Evolutionary conservation across 306 rosid species (phyloP), one percentile per base, ranked within the genome.

Genomic region (Phaseolus lunatus): DNA sequence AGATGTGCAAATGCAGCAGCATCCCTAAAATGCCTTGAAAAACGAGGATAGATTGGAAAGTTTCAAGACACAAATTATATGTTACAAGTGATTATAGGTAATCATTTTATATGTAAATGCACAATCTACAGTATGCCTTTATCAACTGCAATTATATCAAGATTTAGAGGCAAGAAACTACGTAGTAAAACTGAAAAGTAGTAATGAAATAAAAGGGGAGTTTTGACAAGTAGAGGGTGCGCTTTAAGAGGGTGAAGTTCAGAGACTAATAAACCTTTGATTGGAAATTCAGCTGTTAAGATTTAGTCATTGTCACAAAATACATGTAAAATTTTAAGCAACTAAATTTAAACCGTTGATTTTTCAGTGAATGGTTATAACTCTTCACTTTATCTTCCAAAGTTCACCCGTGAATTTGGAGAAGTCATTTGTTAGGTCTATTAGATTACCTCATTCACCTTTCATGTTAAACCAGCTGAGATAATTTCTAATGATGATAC

Each of bases 21-120:
- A 11, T 52, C 63, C 33, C 64, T 20, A 52, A 50, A 33, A 48
- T n/a, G 5, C 7, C n/a, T 49, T 10, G 11, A 70, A 3, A 27
- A 18, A 48, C 24, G 27, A 2, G 11, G 19, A 72, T 33, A 8
- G 19, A 19, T 33, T 31, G 44, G 19, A 12, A 18, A 31, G 9
- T 14, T 58, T 58, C 29, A 43, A 14, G 19, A 59, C 29, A 2
- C 19, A 27, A 16, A 69, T 26, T 43, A 18, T 31, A 11, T 5
- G 45, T 31, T 29, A 65, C 39, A 64, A 13, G 49, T 20, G 22
- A 45, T 58, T 7, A n/a, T 10, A 10, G 15, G 18, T 57, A 37
- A 45, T 77, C n/a, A 31, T 20, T 11, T 56, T 44, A 54, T 44
- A 20, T 58, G 71, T 70, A 45, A 70, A 59, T 45, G 63, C 45